Base-by-base conservation (phyloP, 2,329 filamentous ascomycete genomes). In the Penicillium sclerotigenum region DNA sequence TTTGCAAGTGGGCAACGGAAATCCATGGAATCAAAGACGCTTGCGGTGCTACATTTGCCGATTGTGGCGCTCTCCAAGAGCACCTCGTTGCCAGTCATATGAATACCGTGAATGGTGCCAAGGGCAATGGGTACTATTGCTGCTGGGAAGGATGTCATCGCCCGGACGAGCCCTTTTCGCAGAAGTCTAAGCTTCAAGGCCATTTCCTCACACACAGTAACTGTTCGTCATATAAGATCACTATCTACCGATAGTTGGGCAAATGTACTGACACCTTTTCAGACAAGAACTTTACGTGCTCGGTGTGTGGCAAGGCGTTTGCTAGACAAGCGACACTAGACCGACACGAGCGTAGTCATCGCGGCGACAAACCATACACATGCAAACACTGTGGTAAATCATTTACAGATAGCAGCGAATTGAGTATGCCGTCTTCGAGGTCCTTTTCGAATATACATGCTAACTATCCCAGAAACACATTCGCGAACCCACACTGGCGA, bases 191-290 rank as follows among this genome's bases (percentile, higher is more conserved):
- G 52, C 66, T 77, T 9, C 75, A 77, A 49, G 75, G 75, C 4
- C 75, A 77, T 57, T 77, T 76, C 50, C 56, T 77, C 28, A 77
- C 74, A 11, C 75, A 77, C 57, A 77, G 75, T 59, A 77, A 77
- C 51, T 73, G 75, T 77, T 67, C 43, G 72, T 16, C 22, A 43
- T 24, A 24, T 28, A n/a, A 2, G n/a, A 11, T 26, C 18, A 0
- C 8, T 34, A 6, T 16, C 0, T 33, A 24, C 16, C 8, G 13
- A 33, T 8, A 5, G 7, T 22, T 22, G 6, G 14, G 16, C 29
- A 38, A 26, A 9, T 45, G 40, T 40, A 34, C 57, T 66, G 41
- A 59, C 46, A 6, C 3, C n/a, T 18, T 8, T 34, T 9, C 45
- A 77, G 75, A 74, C 47, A 77, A 77, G 59, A 75, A 71, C 42